Base-by-base conservation (phyloP, 176 grass and related monocot species). In the Triticum timopheevii region DNA sequence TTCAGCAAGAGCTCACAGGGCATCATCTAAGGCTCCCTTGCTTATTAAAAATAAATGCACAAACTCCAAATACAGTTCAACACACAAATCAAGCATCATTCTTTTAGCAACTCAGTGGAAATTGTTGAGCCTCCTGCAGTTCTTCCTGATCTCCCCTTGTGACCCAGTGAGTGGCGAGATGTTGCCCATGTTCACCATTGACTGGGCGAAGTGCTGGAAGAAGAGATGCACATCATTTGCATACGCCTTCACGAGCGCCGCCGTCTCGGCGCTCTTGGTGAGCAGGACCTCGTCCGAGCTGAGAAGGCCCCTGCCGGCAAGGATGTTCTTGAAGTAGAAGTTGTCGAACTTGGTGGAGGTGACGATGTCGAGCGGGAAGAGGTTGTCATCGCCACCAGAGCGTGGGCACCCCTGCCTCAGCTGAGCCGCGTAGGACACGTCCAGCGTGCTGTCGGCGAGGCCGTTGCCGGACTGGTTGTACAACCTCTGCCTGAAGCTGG, bases 131-230 rank as follows among this genome's bases (percentile, higher is more conserved):
- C 67, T 74, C 80, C 87, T 84, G 62, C 91, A 92, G 62, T 87
- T 82, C 83, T 84, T 80, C 22, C 87, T 82, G 22, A 89, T 82
- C 87, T 92, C 67, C 17, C 91, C 87, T 1, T 42, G 5, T 0
- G 62, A 6, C 5, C 84, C 87, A 0, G 71, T 84, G 11, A 89
- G 63, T 0, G 91, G 87, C 15, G 52, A 47, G 27, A 92, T 83
- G 65, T 89, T 89, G 3, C 90, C 90, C 90, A 92, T 86, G 73
- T 92, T 89, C 13, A 89, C 63, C 86, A 92, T 92, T 0, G 90
- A 88, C 65, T 73, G 78, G 1, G 90, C 83, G 10, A 92, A 92
- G 1, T 92, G 83, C 6, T 86, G 77, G 59, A 81, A 75, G 79
- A 92, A 92, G 13, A 73, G 38, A 1, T 73, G 70, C 38, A 73